Conservation (phyloP, 2,329 filamentous ascomycete species). For the Cladosporium phlei region DNA sequence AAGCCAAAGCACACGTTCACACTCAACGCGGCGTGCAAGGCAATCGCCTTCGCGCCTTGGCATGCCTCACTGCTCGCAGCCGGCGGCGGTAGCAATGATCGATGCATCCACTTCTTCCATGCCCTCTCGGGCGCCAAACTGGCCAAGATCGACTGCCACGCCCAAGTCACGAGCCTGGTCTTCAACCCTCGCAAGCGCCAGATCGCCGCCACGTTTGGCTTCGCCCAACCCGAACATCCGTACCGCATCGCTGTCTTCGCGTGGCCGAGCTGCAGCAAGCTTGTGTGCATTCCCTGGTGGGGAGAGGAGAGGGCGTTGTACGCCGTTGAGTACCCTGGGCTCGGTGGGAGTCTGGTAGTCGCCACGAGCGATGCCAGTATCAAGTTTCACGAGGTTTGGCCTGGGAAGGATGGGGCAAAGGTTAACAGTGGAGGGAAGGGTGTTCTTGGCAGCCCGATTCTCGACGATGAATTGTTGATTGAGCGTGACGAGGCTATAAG, state of each 20-base stretch:
- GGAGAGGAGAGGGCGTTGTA: constrained; percentile 75
- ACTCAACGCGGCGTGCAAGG: constrained; percentile 88
- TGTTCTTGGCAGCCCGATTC: constrained; percentile 5
- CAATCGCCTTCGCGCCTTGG: constrained; percentile 96
- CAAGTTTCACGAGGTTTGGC: constrained; percentile 94
- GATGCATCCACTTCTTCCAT: constrained; percentile 94
- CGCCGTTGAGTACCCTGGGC: constrained; percentile 77
- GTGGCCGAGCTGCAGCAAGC: constrained; percentile 85
- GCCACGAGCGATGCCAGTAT: constrained; percentile 88
- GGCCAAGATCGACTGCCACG: constrained; percentile 84
- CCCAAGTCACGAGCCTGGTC: constrained; percentile 87
- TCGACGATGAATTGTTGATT: constrained; percentile 6
- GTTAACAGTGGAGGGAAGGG: constrained; percentile 49
- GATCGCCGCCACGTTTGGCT: constrained; percentile 90
- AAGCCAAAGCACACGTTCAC: constrained; percentile 65
- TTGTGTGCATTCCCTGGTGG: constrained; percentile 80
- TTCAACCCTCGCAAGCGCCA: constrained; percentile 72
- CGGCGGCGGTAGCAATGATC: constrained; percentile 88
- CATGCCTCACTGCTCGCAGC: constrained; percentile 81
- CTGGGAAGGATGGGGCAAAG: constrained; percentile 17
- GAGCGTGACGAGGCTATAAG: constrained; percentile 5
- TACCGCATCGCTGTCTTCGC: constrained; percentile 88
- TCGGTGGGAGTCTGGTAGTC: constrained; percentile 82
- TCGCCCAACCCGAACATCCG: constrained; percentile 82
- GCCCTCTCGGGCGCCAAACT: constrained; percentile 75